Base-by-base conservation (phyloP, 2,329 filamentous ascomycete genomes). In the Pseudopithomyces maydicus region DNA sequence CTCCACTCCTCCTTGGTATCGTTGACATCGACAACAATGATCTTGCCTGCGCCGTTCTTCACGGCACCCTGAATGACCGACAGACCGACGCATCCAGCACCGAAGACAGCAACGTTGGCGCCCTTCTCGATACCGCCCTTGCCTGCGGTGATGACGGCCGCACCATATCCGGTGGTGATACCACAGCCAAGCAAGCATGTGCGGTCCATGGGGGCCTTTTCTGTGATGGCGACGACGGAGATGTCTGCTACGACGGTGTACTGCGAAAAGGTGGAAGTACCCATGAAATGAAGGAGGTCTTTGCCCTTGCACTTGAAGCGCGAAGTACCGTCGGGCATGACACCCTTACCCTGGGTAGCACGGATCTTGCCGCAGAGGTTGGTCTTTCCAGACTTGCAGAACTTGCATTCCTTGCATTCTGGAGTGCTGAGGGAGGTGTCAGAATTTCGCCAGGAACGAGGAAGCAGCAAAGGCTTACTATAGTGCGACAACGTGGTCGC, bases 301-400 rank as follows among this genome's bases (percentile, higher is more conserved):
- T 97, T 89, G 79, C 95, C 95, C 79, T 94, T 95, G 85, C 89
- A 92, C 80, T 86, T 91, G 88, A 98, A 97, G 71, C 95, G 90
- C 56, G 90, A 90, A 65, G 94, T 98, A 71, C 94, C 94, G 78
- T 99, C 95, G 56, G 95, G 95, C 93, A 99, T 97, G 68, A 97
- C 87, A 74, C 95, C 95, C 79, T 88, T 90, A 71, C 95, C 95
- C 82, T 99, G 95, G 43, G 95, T 98, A 44, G 92, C 91, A 71
- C 95, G 90, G 79, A 99, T 99, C 87, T 98, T 98, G 78, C 95
- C 95, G 82, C 94, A 98, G 57, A 98, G 90, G 81, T 98, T 97
- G 72, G 94, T 98, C 88, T 99, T 99, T 81, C 94, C 95, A 41
- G 94, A 98, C 80, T 92, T 95, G 89, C 95, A 99, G 86, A 98